Evolutionary conservation across 176 grass and related monocot species (phyloP), one percentile per base, ranked within the genome.

Genomic region (Musa troglodytarum): DNA sequence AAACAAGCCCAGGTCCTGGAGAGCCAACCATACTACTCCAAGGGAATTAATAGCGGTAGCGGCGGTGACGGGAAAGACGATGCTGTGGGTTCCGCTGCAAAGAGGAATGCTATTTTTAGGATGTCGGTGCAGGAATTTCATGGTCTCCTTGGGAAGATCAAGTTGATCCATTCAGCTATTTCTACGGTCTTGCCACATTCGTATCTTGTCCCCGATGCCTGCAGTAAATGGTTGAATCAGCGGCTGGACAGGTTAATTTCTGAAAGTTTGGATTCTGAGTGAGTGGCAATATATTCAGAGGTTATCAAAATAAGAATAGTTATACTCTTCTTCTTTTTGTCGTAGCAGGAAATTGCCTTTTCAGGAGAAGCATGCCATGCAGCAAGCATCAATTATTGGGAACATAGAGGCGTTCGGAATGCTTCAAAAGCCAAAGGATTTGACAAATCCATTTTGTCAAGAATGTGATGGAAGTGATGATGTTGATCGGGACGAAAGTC

Each of bases 321-420:
- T 75, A 24, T 78, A 55, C 71, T 69, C 80, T 88, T 6, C 53
- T 87, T 50, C 20, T 78, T 65, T 11, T 69, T 8, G 11, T 69
- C 8, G 66, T 10, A 58, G 58, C 56, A 93, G 94, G 90, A 93
- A 81, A 75, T 67, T 98, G 74, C 88, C 94, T 3, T 91, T 86
- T 78, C 90, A 97, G 78, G 88, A 97, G 82, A 97, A 93, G 81
- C 94, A 97, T 20, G 88, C 88, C 2, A 78, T 74, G n/a, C 94
- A 97, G 77, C 94, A 97, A 80, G 87, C 86, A 1, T 97, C 94
- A 8, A 97, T 97, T 77, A 64, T 97, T 24, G 93, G 93, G n/a
- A 97, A 97, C 76, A 97, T 97, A 84, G 88, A 97, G 71, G 71
- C 77, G 67, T 90, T 88, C 54, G 93, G 86, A 49, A 81, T 97